phyloP scores from a whole-genome alignment of 306 rosid species.

The Vicia villosa region DNA sequence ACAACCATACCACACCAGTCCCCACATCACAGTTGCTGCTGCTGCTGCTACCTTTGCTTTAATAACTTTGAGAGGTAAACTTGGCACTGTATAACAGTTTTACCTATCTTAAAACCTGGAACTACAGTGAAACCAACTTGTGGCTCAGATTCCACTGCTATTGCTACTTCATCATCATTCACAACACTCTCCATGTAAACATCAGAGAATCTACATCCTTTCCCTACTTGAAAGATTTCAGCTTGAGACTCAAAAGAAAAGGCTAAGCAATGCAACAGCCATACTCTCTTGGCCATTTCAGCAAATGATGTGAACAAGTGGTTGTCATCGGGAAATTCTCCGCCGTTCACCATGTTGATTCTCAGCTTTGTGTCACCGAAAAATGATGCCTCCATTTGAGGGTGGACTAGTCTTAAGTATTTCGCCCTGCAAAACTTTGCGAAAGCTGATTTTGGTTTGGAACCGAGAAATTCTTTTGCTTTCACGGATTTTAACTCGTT shows the following conservation, averaged over 20 bases:
- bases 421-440: conserved; percentile 65
- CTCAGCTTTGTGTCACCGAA: conserved; percentile 65
- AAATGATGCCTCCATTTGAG: conserved; percentile 74
- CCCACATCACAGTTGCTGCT: neutral
- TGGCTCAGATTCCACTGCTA: conserved; percentile 52
- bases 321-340: conserved; percentile 56
- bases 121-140: conserved; percentile 75
- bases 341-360: conserved; percentile 51
- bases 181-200: conserved; percentile 84
- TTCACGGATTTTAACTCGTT: conserved; percentile 55
- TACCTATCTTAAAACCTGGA: conserved; percentile 85
- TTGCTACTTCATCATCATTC: conserved; percentile 44
- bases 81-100: conserved; percentile 77
- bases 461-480: conserved; percentile 48
- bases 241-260: conserved; percentile 73
- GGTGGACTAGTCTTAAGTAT: conserved; percentile 65
- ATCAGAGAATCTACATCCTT: conserved; percentile 78
- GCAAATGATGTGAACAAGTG: conserved; percentile 60
- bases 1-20: conserved; percentile 29
- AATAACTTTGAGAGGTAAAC: conserved; percentile 64
- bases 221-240: conserved; percentile 65
- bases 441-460: conserved; percentile 59
- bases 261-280: conserved; percentile 87
- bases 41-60: neutral
- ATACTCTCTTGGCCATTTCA: conserved; percentile 87